These are phyloP conservation scores for Lyophyllum decastes DNA, from an alignment of 768 basidiomycete species.

Conservation along the genomic window DNA sequence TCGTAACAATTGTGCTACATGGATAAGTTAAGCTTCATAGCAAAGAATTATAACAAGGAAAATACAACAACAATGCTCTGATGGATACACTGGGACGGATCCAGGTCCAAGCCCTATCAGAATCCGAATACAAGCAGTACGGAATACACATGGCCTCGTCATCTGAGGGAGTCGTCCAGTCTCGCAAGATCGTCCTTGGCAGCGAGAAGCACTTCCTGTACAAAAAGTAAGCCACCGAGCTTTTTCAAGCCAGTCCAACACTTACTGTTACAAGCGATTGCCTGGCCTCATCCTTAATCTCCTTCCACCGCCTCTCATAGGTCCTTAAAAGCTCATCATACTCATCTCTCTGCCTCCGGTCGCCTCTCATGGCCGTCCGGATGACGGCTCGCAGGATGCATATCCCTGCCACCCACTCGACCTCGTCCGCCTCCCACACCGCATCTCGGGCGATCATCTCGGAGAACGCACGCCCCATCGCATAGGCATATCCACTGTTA, in stretches of 20 bases:
- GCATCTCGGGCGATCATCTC: conserved; percentile 66
- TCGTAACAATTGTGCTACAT: neutral
- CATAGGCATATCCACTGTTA: conserved; percentile 43
- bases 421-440: conserved; percentile 67
- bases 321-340: conserved; percentile 56
- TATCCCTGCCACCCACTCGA: conserved; percentile 69
- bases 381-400: conserved; percentile 60
- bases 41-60: neutral
- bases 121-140: neutral
- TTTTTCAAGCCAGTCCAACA: neutral
- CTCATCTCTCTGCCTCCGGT: conserved; percentile 47
- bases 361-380: conserved; percentile 49
- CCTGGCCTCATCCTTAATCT: conserved; percentile 67
- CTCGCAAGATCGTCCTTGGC: conserved; percentile 57
- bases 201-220: conserved; percentile 50
- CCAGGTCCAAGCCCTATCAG: neutral
- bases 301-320: conserved; percentile 70
- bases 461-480: conserved; percentile 48
- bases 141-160: conserved; percentile 5
- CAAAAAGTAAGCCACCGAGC: neutral
- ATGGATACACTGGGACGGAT: conserved; percentile 4
- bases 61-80: neutral
- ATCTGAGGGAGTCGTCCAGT: conserved; percentile 34
- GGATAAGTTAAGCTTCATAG: neutral
- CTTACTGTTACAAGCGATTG: conserved; percentile 62